These are phyloP conservation scores for Xylariaceae sp. DNA, from an alignment of 2,329 filamentous ascomycete genomes.

Conservation along the genomic window DNA sequence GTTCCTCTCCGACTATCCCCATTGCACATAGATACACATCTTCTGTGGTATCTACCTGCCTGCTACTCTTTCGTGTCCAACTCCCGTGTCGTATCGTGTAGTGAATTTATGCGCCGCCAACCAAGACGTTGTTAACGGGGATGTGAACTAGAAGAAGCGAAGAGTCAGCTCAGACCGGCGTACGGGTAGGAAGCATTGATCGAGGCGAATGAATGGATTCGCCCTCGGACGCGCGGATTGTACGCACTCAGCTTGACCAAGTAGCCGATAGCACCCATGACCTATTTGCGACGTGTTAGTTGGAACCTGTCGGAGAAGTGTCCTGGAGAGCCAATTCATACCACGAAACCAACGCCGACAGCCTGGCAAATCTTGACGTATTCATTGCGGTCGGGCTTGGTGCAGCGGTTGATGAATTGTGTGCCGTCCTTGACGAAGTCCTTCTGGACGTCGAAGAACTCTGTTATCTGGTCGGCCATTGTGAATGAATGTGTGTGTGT, in stretches of 20 bases:
- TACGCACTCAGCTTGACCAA: slow-evolving; percentile 62
- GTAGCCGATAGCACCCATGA: slow-evolving; percentile 54
- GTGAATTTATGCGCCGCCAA: slow-evolving; percentile 53
- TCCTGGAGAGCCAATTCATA: slow-evolving; percentile 28
- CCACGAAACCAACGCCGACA: slow-evolving; percentile 63
- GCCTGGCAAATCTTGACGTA: slow-evolving; percentile 52
- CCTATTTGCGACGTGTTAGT: slow-evolving; percentile 9
- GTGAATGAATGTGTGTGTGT: slow-evolving; percentile 13
- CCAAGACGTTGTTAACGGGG: slow-evolving; percentile 64
- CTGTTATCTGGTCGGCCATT: slow-evolving; percentile 65
- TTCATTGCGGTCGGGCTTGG: slow-evolving; percentile 45
- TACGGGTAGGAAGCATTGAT: too few relatives aligned
- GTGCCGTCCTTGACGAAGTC: slow-evolving; percentile 60
- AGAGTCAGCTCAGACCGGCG: neutral
- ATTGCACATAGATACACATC: neutral
- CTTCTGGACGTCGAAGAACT: slow-evolving; percentile 62
- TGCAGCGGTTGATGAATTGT: slow-evolving; percentile 58
- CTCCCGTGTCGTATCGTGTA: neutral
- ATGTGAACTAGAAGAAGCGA: slow-evolving; percentile 52
- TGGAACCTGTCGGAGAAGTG: neutral
- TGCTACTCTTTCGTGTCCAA: neutral
- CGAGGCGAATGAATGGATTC: too few relatives aligned
- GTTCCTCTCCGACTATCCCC: neutral
- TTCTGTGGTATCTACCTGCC: neutral
- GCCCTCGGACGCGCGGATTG: too few relatives aligned